phyloP scores from a whole-genome alignment of 148 eudicot genomes.

The Drosera capensis region DNA sequence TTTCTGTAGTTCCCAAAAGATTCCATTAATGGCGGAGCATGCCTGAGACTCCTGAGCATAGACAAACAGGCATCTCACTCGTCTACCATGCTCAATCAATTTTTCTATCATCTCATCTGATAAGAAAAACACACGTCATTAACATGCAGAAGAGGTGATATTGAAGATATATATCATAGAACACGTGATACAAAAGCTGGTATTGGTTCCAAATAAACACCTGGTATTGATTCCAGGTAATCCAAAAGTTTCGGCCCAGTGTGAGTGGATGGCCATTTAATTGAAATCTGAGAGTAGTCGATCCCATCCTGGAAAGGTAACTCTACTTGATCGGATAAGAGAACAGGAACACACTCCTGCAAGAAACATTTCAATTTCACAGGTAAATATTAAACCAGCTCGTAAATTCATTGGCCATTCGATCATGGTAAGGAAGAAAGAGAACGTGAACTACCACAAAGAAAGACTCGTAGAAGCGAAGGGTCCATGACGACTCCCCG shows the following conservation, averaged over 20 bases:
- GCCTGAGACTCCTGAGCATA: slow-evolving; percentile 64
- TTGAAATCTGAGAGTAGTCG: slow-evolving; percentile 72
- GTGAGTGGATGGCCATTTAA: slow-evolving; percentile 80
- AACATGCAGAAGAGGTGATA: not conserved
- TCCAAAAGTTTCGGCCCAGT: slow-evolving; percentile 68
- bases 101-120: slow-evolving; percentile 69
- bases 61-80: slow-evolving; percentile 65
- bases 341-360: slow-evolving; percentile 94
- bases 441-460: slow-evolving; percentile 61
- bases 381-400: not conserved
- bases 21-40: slow-evolving; percentile 73
- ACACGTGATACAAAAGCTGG: not conserved
- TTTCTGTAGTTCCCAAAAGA: slow-evolving; percentile 84
- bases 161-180: not conserved
- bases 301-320: slow-evolving; percentile 82
- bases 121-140: slow-evolving; percentile 5
- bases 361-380: slow-evolving; percentile 1
- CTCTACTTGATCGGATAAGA: slow-evolving; percentile 80
- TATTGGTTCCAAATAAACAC: slow-evolving; percentile 12
- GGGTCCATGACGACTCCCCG: slow-evolving; percentile 98
- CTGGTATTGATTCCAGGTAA: slow-evolving; percentile 82
- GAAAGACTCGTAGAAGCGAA: slow-evolving; percentile 85
- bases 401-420: not conserved
- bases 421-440: slow-evolving; percentile 3
- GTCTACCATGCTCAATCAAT: slow-evolving; percentile 64